Conservation (phyloP, 352 stramenopile species). For the Plasmopara viticola region DNA sequence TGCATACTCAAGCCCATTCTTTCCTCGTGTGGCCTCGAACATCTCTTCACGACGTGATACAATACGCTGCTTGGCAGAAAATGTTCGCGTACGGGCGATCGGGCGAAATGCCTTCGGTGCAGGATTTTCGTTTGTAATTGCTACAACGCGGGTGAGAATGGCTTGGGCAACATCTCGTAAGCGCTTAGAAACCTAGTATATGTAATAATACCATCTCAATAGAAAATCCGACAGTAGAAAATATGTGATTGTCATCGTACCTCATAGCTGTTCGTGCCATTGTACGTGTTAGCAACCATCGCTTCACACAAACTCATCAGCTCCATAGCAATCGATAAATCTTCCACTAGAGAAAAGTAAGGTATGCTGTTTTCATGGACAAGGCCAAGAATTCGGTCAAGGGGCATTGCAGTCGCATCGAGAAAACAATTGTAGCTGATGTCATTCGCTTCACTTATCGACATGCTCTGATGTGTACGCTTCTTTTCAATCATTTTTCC, state of each 20-base stretch:
- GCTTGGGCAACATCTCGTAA: slow-evolving; percentile 43
- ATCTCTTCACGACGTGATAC: slow-evolving; percentile 40
- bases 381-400: slow-evolving; percentile 57
- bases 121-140: slow-evolving; percentile 63
- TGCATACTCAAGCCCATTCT: slow-evolving; percentile 21
- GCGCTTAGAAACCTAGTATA: slow-evolving; percentile 46
- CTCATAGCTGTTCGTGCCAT: slow-evolving; percentile 35
- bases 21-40: slow-evolving; percentile 15
- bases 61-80: slow-evolving; percentile 39
- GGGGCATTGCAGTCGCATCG: slow-evolving; percentile 40
- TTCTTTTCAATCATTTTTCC: slow-evolving; percentile 41
- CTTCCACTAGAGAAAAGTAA: slow-evolving; percentile 73
- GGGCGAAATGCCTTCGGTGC: slow-evolving; percentile 64
- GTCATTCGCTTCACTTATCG: slow-evolving; percentile 6
- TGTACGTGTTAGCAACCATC: slow-evolving; percentile 51
- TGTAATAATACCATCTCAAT: background rate
- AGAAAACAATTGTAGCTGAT: slow-evolving; percentile 46
- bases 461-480: slow-evolving; percentile 3
- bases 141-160: slow-evolving; percentile 57
- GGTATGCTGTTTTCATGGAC: slow-evolving; percentile 67
- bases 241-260: slow-evolving; percentile 20
- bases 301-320: slow-evolving; percentile 67
- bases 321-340: slow-evolving; percentile 51
- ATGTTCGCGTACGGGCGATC: slow-evolving; percentile 49
- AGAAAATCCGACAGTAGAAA: slow-evolving; percentile 1